Evolutionary conservation across 768 basidiomycete species (phyloP), one percentile per base, ranked within the genome.

Genomic region (Crassisporium funariophilum): DNA sequence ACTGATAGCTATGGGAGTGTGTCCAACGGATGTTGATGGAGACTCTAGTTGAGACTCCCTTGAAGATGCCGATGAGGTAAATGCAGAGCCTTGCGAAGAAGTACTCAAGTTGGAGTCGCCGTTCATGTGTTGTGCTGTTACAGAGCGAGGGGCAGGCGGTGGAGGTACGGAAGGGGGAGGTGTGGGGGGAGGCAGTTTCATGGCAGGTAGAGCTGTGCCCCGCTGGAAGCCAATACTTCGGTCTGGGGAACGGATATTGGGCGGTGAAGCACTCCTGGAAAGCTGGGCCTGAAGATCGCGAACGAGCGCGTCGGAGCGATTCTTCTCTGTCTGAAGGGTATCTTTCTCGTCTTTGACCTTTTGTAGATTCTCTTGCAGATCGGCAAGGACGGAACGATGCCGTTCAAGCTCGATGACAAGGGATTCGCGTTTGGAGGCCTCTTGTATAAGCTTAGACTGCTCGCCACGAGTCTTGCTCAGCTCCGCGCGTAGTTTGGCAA

Each of bases 111-210:
- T 75, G 11, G 72, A 72, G 55, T 82, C 86, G 42, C 70, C 72
- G 49, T 70, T 76, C 34, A 64, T 57, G 48, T 71, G 66, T 5
- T 62, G 59, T 16, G 59, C 48, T 23, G 58, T 51, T 48, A 70
- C 40, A 49, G 69, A 62, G 48, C 75, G 79, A 19, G 90, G 90
- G 4, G 85, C 82, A 13, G 89, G 90, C 1, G 88, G 89, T 16
- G 90, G 90, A 1, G 94, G 94, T 9, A 91, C 80, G 23, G 88
- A 78, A 0, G 93, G 94, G 9, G 94, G 91, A 7, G 93, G 92
- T 0, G 88, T 88, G 0, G 89, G 87, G 13, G 92, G 93, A 22
- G 92, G 92, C 12, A 88, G 78, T 66, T 93, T 94, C 56, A 81
- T 73, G 21, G 81, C 70, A 33, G 87, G 80, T 39, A 90, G 65